Conservation (phyloP, 2,329 filamentous ascomycete genomes). For the Cercospora zeina region DNA sequence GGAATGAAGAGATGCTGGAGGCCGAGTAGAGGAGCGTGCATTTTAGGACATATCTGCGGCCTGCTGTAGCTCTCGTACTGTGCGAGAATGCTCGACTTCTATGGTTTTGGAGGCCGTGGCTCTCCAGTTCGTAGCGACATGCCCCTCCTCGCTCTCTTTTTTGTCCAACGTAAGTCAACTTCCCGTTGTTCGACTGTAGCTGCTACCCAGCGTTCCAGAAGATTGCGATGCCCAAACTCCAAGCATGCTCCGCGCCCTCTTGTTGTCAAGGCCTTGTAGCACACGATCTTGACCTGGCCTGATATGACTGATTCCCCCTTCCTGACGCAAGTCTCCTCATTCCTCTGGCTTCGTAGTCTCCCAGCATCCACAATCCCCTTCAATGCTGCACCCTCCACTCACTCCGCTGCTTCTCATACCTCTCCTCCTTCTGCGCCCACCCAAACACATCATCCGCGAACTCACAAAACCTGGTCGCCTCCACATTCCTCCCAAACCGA, state of each 20-base stretch:
- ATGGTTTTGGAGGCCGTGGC: neutral
- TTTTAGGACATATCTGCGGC: neutral
- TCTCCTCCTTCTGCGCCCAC: slow-evolving; percentile 14
- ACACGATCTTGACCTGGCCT: neutral
- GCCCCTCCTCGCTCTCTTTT: neutral
- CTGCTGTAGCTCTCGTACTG: neutral
- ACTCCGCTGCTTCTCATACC: slow-evolving; percentile 10
- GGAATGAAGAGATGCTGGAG: neutral
- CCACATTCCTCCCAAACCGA: slow-evolving; percentile 23
- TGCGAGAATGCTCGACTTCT: neutral
- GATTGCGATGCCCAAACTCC: neutral
- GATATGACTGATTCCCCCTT: neutral
- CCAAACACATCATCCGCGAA: slow-evolving; percentile 19
- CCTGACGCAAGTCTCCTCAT: neutral
- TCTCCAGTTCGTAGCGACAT: neutral
- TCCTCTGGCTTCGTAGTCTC: neutral
- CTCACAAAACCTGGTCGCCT: slow-evolving; percentile 23
- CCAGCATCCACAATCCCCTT: neutral
- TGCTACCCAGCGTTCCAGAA: neutral
- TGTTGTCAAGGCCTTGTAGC: neutral
- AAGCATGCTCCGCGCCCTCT: neutral
- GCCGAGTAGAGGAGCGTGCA: neutral
- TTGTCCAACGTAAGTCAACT: neutral
- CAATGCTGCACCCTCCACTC: neutral
- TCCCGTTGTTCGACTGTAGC: neutral